Conservation (phyloP, 306 rosid genomes). For the Vigna mungo region DNA sequence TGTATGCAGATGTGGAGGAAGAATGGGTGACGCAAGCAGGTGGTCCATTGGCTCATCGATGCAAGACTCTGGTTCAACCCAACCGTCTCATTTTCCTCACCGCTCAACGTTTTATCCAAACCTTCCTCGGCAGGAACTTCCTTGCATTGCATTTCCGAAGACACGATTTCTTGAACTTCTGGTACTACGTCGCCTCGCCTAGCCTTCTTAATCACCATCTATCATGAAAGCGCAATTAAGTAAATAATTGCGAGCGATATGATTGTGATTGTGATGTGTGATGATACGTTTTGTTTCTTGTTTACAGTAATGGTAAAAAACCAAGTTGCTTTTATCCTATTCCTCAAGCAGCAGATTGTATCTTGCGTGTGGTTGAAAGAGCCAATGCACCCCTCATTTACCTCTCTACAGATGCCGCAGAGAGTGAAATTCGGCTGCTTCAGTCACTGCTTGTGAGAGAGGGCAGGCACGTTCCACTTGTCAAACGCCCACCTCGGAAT, state of each 20-base stretch:
- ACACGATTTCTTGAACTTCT: slow-evolving; percentile 83
- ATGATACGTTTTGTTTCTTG: background rate
- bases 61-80: slow-evolving; percentile 81
- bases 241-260: no score
- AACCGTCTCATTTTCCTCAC: slow-evolving; percentile 79
- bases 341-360: slow-evolving; percentile 93
- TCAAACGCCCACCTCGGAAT: slow-evolving; percentile 79
- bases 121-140: slow-evolving; percentile 81
- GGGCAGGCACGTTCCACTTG: slow-evolving; percentile 75
- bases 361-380: slow-evolving; percentile 60
- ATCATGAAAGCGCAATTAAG: no score
- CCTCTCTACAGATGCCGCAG: slow-evolving; percentile 93
- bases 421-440: slow-evolving; percentile 74
- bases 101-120: slow-evolving; percentile 90
- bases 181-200: slow-evolving; percentile 41
- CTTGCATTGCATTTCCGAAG: slow-evolving; percentile 79
- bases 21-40: slow-evolving; percentile 86
- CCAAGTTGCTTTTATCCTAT: slow-evolving; percentile 89
- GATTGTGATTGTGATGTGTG: background rate
- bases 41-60: slow-evolving; percentile 81
- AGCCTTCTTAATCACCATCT: no score
- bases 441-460: slow-evolving; percentile 68
- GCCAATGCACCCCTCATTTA: slow-evolving; percentile 73
- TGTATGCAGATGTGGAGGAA: slow-evolving; percentile 70
- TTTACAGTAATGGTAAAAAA: slow-evolving; percentile 73